Evolutionary conservation across 1,284 basidiomycete species (phyloP), one percentile per base, ranked within the genome.

Genomic region (Naganishia albida): DNA sequence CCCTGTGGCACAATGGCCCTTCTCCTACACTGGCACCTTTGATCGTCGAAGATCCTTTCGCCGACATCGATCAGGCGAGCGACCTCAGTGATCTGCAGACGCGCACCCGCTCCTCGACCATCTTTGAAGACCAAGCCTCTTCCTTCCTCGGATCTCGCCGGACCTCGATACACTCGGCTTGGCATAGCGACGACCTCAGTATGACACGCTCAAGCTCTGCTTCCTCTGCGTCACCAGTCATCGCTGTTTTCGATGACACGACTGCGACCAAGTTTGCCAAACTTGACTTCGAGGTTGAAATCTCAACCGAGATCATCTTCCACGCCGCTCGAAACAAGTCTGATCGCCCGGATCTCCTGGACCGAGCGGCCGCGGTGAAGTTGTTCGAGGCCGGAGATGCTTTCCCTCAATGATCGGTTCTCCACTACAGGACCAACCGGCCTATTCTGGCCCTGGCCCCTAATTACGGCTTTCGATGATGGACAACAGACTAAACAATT

Each of bases 21-120:
- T 65, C 63, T 20, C 63, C 63, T 8, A 68, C 67, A 10, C 40
- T 68, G 2, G 67, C 63, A 23, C 67, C 63, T 6, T 30, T 62
- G n/a, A 53, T 68, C 30, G 40, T 65, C 25, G 67, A 68, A 34
- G 67, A 68, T 51, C 63, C 67, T 7, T 53, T 68, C 50, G 67
- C 59, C 28, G 67, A 68, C 38, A 50, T 60, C 18, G 57, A 49
- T n/a, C 20, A 20, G n/a, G 26, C 57, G n/a, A 60, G 46, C 34
- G 57, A 60, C 25, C 46, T 60, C 18, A 10, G 20, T 8, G 57
- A 60, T 23, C 26, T 60, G 46, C 18, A 60, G 8, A 48, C 34
- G 10, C 46, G 44, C 18, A 42, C 46, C 12, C 57, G 57, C 38
- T 46, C 57, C 2, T 60, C 57, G 1, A 49, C 57, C 12, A 46